Conservation (phyloP, 1,139 yeast species). For the Yamadazyma diddensiae region DNA sequence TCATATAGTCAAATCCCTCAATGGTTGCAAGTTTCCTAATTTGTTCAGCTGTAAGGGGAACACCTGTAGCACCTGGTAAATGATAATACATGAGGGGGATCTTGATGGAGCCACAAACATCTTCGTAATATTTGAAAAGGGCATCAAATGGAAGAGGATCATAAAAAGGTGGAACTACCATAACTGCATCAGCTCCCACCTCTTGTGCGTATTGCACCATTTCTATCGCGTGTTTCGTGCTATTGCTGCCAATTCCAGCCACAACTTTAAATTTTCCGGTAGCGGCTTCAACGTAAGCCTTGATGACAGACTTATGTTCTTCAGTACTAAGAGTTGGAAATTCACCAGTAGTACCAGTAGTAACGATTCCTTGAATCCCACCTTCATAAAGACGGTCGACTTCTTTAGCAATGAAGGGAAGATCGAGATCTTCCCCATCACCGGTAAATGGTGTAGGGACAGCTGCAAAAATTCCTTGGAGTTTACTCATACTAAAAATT, state of each 20-base stretch:
- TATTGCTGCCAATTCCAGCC: slow-evolving; percentile 16
- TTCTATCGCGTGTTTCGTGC: slow-evolving; percentile 15
- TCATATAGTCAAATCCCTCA: slow-evolving; percentile 15
- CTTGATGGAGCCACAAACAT: slow-evolving; percentile 14
- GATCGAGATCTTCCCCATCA: slow-evolving; percentile 9
- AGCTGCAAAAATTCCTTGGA: slow-evolving; percentile 16
- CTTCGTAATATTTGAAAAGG: slow-evolving; percentile 14
- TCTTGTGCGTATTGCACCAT: slow-evolving; percentile 14
- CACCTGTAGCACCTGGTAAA: slow-evolving; percentile 16
- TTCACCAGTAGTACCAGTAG: slow-evolving; percentile 19
- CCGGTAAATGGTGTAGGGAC: slow-evolving; percentile 16
- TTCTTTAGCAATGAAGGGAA: slow-evolving; percentile 8
- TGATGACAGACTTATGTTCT: slow-evolving; percentile 15
- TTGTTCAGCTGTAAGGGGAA: slow-evolving; percentile 14
- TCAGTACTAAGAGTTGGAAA: slow-evolving; percentile 15
- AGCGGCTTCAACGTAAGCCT: slow-evolving; percentile 16
- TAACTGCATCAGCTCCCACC: slow-evolving; percentile 15
- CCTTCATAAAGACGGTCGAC: slow-evolving; percentile 14
- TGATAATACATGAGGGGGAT: slow-evolving; percentile 17
- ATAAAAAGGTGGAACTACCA: slow-evolving; percentile 18
- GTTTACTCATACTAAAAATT: slow-evolving; percentile 3
- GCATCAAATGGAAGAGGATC: slow-evolving; percentile 15
- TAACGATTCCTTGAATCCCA: slow-evolving; percentile 16
- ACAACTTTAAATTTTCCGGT: slow-evolving; percentile 14
- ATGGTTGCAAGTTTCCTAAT: slow-evolving; percentile 13